Evolutionary conservation across 768 basidiomycete genomes (phyloP), one percentile per base, ranked within the genome.

Genomic region (Boletus edulis): DNA sequence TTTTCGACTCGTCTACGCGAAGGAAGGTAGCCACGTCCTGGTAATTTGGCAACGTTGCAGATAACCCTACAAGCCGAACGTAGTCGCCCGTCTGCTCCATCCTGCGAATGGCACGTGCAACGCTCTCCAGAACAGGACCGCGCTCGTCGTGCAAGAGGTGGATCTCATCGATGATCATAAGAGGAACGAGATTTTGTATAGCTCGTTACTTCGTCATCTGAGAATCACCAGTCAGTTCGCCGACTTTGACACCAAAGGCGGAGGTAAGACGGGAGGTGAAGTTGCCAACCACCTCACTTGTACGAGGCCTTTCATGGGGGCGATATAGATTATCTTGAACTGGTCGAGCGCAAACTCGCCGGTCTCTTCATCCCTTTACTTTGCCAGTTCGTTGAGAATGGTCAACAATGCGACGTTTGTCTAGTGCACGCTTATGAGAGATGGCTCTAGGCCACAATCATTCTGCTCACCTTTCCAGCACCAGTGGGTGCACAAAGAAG

Each of bases 241-340:
- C 92, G 46, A 99, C 90, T 56, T 84, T 88, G 73, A 99, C 80
- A 41, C 88, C 90, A 64, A 78, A 86, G 0, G 76, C 70, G 2
- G 71, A 71, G 43, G 58, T 53, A 9, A 99, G 84, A 5, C 97
- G 87, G 8, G 82, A 75, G 32, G 81, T 80, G 67, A 99, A 99
- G 69, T 95, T 96, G 60, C 93, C 91, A 55, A 98, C 97, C 88
- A 96, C 94, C 72, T 98, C n/a, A n/a, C 97, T 67, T 98, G 96
- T 0, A 99, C 96, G 54, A 99, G 82, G 3, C 95, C 97, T 72
- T 99, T 99, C 97, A 99, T 99, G 4, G 97, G 97, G 0, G 97
- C 96, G 49, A 99, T 85, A 69, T 98, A 99, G 61, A 99, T 85
- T 24, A 24, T 24, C 22, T 24, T 24, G 22, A 24, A 24, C 22